phyloP scores from a whole-genome alignment of 345 rosid species.

The Kernera saxatilis region DNA sequence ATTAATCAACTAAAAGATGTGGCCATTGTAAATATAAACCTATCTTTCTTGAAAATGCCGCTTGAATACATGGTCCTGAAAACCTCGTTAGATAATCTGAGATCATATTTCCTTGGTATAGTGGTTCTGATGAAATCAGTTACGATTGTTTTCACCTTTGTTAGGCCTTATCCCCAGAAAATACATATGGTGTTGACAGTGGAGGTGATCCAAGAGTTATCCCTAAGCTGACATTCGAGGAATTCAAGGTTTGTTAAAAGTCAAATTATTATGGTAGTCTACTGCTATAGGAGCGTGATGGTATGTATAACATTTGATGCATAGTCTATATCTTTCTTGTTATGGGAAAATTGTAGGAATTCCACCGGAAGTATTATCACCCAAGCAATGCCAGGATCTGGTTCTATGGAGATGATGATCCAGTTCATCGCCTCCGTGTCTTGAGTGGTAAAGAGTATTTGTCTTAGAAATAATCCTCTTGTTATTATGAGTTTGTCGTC shows the following conservation, averaged over 20 bases:
- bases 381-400: conserved; percentile 96
- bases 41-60: neutral
- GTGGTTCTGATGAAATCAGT: conserved; percentile 3
- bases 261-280: neutral
- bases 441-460: conserved; percentile 59
- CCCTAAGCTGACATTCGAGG: conserved; percentile 80
- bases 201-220: conserved; percentile 95
- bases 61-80: neutral
- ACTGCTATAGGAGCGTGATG: neutral
- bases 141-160: conserved; percentile 1
- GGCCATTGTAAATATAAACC: neutral
- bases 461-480: neutral
- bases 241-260: conserved; percentile 57
- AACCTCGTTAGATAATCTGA: neutral
- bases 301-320: neutral
- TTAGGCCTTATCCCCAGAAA: conserved; percentile 89
- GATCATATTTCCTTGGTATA: neutral
- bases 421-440: conserved; percentile 66
- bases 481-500: neutral
- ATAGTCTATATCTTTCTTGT: neutral
- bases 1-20: neutral
- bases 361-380: conserved; percentile 82
- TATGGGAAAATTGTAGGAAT: conserved; percentile 51
- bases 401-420: conserved; percentile 98
- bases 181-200: conserved; percentile 95